Evolutionary conservation across 2,329 filamentous ascomycete genomes (phyloP).

Genomic region (Fusarium sp.): DNA sequence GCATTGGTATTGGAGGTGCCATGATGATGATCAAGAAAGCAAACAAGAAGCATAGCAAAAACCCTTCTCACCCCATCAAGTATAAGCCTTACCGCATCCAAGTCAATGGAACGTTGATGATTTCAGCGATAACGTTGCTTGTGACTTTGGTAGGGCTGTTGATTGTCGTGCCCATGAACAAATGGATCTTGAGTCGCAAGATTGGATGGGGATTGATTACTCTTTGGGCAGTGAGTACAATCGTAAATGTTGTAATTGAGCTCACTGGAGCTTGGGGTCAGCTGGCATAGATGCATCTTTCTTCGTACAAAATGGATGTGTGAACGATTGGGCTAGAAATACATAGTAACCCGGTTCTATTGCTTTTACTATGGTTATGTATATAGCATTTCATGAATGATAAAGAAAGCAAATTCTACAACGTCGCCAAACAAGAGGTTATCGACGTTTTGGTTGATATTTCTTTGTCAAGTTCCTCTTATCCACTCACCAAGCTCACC

Average conservation of each 20-base stretch:
- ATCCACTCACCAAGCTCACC: constrained; percentile 27
- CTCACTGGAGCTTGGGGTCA: constrained; percentile 66
- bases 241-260: constrained; percentile 85
- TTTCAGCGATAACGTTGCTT: constrained; percentile 86
- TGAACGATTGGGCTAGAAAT: constrained; percentile 12
- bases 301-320: neutral
- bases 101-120: constrained; percentile 85
- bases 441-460: neutral
- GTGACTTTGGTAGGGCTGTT: constrained; percentile 83
- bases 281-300: constrained; percentile 30
- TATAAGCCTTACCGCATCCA: constrained; percentile 86
- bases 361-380: neutral
- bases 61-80: constrained; percentile 72
- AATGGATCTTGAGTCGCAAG: constrained; percentile 84
- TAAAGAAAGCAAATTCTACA: neutral
- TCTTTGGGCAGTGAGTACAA: constrained; percentile 84
- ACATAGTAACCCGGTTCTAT: neutral
- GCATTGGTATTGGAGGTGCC: constrained; percentile 89
- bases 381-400: neutral
- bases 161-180: constrained; percentile 84
- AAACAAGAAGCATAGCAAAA: constrained; percentile 72
- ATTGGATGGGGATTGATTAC: constrained; percentile 85
- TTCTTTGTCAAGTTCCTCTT: too few species aligned
- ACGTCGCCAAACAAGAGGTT: neutral
- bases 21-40: constrained; percentile 85